These are phyloP conservation scores for Herpetomonas samuelpessoai DNA, from an alignment of 208 protist genomes.

Conservation along the genomic window DNA sequence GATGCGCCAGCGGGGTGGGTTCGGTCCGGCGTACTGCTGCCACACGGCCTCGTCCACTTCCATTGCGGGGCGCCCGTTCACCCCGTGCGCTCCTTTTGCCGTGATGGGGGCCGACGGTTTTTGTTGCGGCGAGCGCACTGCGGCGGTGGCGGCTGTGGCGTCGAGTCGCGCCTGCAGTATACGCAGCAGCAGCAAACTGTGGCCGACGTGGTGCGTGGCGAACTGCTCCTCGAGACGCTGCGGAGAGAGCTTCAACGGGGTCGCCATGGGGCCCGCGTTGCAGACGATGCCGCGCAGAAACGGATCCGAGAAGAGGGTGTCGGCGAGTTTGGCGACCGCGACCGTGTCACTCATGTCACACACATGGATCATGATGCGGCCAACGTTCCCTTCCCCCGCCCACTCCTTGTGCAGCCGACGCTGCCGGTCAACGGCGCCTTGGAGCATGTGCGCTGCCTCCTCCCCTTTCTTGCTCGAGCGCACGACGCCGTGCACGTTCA, in stretches of 20 bases:
- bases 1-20: slow-evolving; percentile 40
- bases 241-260: slow-evolving; percentile 26
- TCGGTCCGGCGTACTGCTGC: slow-evolving; percentile 2
- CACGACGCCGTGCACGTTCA: slow-evolving; percentile 67
- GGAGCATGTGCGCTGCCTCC: slow-evolving; percentile 33
- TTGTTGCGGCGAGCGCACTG: background rate
- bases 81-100: background rate
- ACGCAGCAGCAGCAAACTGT: slow-evolving; percentile 55
- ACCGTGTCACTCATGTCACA: slow-evolving; percentile 64
- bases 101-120: background rate
- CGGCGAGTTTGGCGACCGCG: slow-evolving; percentile 36
- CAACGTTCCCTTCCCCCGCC: slow-evolving; percentile 24
- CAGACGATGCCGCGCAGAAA: slow-evolving; percentile 59
- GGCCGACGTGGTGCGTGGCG: slow-evolving; percentile 52
- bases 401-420: slow-evolving; percentile 64
- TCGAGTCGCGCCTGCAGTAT: slow-evolving; percentile 36
- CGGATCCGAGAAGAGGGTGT: slow-evolving; percentile 32
- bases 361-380: slow-evolving; percentile 40
- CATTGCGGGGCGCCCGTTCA: background rate
- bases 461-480: slow-evolving; percentile 23
- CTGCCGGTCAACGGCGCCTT: slow-evolving; percentile 45
- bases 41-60: background rate
- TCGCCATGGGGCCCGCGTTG: slow-evolving; percentile 40
- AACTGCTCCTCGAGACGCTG: slow-evolving; percentile 61
- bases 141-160: slow-evolving; percentile 3